Evolutionary conservation across 495 filamentous ascomycete genomes (phyloP).

Genomic region (Hypoxylon trugodes): DNA sequence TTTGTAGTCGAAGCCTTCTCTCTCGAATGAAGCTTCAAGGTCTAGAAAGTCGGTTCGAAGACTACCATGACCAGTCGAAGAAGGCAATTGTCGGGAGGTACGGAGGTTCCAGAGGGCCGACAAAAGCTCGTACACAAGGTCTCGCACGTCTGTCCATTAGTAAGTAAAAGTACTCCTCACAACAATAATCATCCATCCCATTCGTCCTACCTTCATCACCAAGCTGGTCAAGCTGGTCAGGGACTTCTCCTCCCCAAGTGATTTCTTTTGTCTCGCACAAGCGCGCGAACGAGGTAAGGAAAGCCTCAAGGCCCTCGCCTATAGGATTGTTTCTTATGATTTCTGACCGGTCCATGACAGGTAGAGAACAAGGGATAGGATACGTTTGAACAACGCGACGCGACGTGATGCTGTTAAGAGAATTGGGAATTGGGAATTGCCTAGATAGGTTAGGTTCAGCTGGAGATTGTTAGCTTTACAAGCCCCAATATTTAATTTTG

Average conservation of each 20-base stretch:
- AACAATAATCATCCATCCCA: no score
- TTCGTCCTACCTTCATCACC: conserved; percentile 44
- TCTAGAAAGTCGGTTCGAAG: conserved; percentile 35
- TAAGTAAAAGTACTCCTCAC: conserved; percentile 30
- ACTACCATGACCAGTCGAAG: background rate
- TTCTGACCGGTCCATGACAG: background rate
- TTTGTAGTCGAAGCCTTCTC: conserved; percentile 47
- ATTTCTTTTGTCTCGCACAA: conserved; percentile 36
- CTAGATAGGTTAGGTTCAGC: no score
- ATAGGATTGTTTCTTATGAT: conserved; percentile 42
- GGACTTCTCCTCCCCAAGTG: conserved; percentile 39
- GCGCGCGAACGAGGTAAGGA: conserved; percentile 44
- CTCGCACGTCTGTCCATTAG: conserved; percentile 31
- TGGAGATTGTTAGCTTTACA: no score
- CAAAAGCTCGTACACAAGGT: conserved; percentile 27
- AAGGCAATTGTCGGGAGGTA: conserved; percentile 37
- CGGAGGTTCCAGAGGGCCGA: conserved; percentile 40
- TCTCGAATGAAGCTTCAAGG: conserved; percentile 37
- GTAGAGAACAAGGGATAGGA: no score
- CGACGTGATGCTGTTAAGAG: no score
- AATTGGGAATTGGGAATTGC: no score
- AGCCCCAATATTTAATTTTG: no score
- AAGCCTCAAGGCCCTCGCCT: conserved; percentile 45
- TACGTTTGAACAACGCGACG: no score
- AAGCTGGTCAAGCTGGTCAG: conserved; percentile 44